phyloP scores from a whole-genome alignment of 495 filamentous ascomycete species.

The Hapsidospora chrysogenum region DNA sequence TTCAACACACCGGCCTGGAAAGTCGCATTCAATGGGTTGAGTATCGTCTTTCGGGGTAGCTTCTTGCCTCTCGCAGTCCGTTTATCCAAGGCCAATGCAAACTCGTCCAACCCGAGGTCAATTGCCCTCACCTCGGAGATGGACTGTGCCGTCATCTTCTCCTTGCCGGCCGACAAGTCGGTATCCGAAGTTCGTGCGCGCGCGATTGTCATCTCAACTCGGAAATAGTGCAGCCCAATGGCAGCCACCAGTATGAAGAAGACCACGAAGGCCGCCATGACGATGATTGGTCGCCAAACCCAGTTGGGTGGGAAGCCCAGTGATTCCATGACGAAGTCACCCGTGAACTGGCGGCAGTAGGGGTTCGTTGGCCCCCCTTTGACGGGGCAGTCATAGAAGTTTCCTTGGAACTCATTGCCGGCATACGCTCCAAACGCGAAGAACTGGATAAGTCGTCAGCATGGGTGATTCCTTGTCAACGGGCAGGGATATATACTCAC shows the following conservation, averaged over 20 bases:
- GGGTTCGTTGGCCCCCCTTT: constrained; percentile 40
- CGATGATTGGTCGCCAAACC: constrained; percentile 44
- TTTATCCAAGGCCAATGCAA: constrained; percentile 46
- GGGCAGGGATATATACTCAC: constrained; percentile 14
- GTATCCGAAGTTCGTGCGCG: constrained; percentile 32
- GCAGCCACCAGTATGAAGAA: constrained; percentile 39
- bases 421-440: constrained; percentile 51
- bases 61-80: constrained; percentile 24
- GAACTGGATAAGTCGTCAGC: no score
- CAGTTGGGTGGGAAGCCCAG: constrained; percentile 46
- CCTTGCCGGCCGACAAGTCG: constrained; percentile 42
- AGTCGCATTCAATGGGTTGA: constrained; percentile 41
- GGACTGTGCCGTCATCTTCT: constrained; percentile 34
- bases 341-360: constrained; percentile 47
- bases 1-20: constrained; percentile 51
- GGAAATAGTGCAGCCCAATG: constrained; percentile 38
- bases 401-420: constrained; percentile 50
- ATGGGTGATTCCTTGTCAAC: no score
- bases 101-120: constrained; percentile 41
- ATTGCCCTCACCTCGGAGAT: constrained; percentile 36
- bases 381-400: constrained; percentile 50
- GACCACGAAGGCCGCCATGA: constrained; percentile 37
- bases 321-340: constrained; percentile 45
- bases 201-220: constrained; percentile 43
- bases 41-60: constrained; percentile 35